These are phyloP conservation scores for Kurtzmaniella quercitrusa DNA, from an alignment of 1,139 yeast species.

Conservation along the genomic window DNA sequence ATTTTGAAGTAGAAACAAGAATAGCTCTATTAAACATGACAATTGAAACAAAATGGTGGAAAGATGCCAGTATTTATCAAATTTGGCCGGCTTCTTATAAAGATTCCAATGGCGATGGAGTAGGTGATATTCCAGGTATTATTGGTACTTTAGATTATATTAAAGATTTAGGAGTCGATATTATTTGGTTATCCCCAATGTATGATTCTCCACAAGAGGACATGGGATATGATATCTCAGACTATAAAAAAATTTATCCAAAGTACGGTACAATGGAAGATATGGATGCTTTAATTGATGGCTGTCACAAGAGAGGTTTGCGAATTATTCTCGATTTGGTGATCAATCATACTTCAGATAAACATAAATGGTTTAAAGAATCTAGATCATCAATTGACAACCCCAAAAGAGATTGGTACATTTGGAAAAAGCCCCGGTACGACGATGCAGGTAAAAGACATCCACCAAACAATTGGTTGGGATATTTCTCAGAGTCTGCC, in stretches of 20 bases:
- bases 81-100: slow-evolving; percentile 26
- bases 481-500: slow-evolving; percentile 21
- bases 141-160: slow-evolving; percentile 20
- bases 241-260: slow-evolving; percentile 21
- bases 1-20: neutral
- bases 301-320: slow-evolving; percentile 20
- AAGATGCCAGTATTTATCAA: slow-evolving; percentile 22
- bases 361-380: slow-evolving; percentile 22
- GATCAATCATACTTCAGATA: slow-evolving; percentile 21
- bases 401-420: slow-evolving; percentile 24
- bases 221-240: slow-evolving; percentile 23
- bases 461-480: slow-evolving; percentile 24
- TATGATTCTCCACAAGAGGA: slow-evolving; percentile 24
- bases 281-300: slow-evolving; percentile 18
- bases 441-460: slow-evolving; percentile 20
- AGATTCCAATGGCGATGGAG: slow-evolving; percentile 23
- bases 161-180: slow-evolving; percentile 19
- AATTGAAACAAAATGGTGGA: slow-evolving; percentile 15
- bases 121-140: slow-evolving; percentile 22
- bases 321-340: slow-evolving; percentile 22
- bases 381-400: slow-evolving; percentile 19
- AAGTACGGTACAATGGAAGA: slow-evolving; percentile 21
- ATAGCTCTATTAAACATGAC: neutral
- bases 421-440: slow-evolving; percentile 19
- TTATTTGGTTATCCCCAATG: slow-evolving; percentile 23